phyloP scores from a whole-genome alignment of 306 rosid genomes.

The Medicago lupulina region DNA sequence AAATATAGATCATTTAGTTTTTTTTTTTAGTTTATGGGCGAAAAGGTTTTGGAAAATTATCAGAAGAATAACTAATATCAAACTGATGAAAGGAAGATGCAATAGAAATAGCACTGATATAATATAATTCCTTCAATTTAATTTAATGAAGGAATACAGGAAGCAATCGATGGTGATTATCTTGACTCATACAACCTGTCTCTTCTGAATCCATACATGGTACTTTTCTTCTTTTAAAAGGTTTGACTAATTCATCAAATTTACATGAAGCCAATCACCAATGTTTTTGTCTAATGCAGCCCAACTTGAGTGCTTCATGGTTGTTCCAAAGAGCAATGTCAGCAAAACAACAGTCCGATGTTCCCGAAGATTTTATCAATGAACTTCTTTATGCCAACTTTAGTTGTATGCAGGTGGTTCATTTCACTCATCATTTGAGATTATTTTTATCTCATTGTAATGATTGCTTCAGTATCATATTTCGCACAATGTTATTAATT shows the following conservation, averaged over 20 bases:
- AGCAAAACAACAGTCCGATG: slow-evolving; percentile 69
- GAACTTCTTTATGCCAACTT: slow-evolving; percentile 87
- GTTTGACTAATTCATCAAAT: slow-evolving; percentile 23
- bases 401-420: slow-evolving; percentile 82
- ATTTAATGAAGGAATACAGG: slow-evolving; percentile 72
- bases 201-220: slow-evolving; percentile 93
- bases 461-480: slow-evolving; percentile 12
- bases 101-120: slow-evolving; percentile 12
- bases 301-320: slow-evolving; percentile 95
- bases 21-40: not conserved
- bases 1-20: not conserved
- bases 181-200: slow-evolving; percentile 84
- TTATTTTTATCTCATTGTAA: not conserved
- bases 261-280: slow-evolving; percentile 34
- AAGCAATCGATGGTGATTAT: slow-evolving; percentile 74
- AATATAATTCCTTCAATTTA: slow-evolving; percentile 34
- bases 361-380: slow-evolving; percentile 81
- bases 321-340: slow-evolving; percentile 99
- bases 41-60: not conserved
- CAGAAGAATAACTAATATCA: slow-evolving; percentile 3
- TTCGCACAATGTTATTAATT: not conserved
- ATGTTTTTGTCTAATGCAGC: slow-evolving; percentile 59
- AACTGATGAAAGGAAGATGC: slow-evolving; percentile 25
- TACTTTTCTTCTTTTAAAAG: slow-evolving; percentile 40
- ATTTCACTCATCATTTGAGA: slow-evolving; percentile 1